Evolutionary conservation across 2,329 filamentous ascomycete genomes (phyloP), one percentile per base, ranked within the genome.

Genomic region (Orbilia oligospora): DNA sequence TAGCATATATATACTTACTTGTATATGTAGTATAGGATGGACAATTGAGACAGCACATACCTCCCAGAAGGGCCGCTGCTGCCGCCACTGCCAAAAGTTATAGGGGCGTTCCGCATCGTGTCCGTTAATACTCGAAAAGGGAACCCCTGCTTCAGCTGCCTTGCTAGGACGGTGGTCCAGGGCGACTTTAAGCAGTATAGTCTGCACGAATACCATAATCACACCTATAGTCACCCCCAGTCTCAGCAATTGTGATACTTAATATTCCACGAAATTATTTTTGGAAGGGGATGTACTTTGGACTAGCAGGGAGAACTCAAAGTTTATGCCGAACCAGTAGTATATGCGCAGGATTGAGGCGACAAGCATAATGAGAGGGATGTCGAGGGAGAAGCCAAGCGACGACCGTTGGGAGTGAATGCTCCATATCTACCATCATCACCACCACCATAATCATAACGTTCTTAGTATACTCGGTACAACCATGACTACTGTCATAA

Each of bases 331-430:
- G 64, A 90, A 89, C 85, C 90, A 92, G 85, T 91, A 92, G 82
- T 91, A 92, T 82, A 92, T 88, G 83, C 90, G 91, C 83, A 91
- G 85, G 69, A 92, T 85, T 2, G 90, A 92, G 30, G 90, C 89
- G 68, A 91, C 87, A 64, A 92, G 88, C 90, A 92, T 92, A 79
- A 92, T 92, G 72, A 92, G 85, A 36, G 90, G 90, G 38, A 82
- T 81, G 82, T 92, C 90, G 80, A 92, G 86, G 18, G 90, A 92
- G 85, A 92, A 92, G 71, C 90, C 90, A 14, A 88, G 89, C 81
- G 90, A 91, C 51, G 89, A 90, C 83, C 88, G 90, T 71, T 85
- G 87, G 81, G 88, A 86, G 82, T 91, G 87, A 88, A 92, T 92
- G 76, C 72, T 81, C 51, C 81, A 81, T 72, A 82, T 82, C 81